Percentiles rank a stretch among this genome's conserved stretches.
phyloP scores from a whole-genome alignment of 805 yeast genomes.

The Ogataea nonfermentans region DNA sequence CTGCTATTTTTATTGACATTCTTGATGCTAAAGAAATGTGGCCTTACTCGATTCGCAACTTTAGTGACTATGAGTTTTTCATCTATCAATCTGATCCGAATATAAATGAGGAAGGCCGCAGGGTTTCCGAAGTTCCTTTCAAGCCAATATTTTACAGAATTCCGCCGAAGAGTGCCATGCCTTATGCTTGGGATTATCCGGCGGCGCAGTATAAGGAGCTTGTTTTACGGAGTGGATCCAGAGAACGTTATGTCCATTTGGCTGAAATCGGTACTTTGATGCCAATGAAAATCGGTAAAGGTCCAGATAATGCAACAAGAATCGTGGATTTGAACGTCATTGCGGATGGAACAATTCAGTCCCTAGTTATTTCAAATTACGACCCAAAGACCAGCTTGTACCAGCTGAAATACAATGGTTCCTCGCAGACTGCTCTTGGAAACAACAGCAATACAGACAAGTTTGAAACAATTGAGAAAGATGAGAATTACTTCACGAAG shows the following conservation, averaged over 20 bases:
- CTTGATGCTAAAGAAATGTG: conserved; percentile 72
- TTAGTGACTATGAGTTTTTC: conserved; percentile 80
- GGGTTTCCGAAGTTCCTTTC: conserved; percentile 53
- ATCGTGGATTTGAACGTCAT: conserved; percentile 87
- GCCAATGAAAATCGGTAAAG: conserved; percentile 74
- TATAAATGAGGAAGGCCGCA: conserved; percentile 62
- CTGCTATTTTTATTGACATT: conserved; percentile 75
- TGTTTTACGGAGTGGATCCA: conserved; percentile 65
- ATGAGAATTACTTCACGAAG: conserved; percentile 51
- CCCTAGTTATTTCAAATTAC: conserved; percentile 78
- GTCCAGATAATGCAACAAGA: conserved; percentile 35
- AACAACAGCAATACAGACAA: conserved; percentile 38
- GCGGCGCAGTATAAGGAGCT: conserved; percentile 84
- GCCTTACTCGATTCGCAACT: conserved; percentile 93
- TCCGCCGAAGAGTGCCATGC: conserved; percentile 93
- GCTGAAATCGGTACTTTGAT: conserved; percentile 91
- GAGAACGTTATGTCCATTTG: conserved; percentile 75
- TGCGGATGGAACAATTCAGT: conserved; percentile 95
- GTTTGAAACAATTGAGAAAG: conserved; percentile 55
- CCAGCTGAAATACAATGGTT: conserved; percentile 43
- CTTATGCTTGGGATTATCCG: conserved; percentile 97
- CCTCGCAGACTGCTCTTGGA: conserved; percentile 23
- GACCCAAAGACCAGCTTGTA: conserved; percentile 77
- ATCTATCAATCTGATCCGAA: conserved; percentile 84
- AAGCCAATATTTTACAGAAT: conserved; percentile 77